Base-by-base conservation (phyloP, 2,329 filamentous ascomycete species). In the Diaporthe caulivora region DNA sequence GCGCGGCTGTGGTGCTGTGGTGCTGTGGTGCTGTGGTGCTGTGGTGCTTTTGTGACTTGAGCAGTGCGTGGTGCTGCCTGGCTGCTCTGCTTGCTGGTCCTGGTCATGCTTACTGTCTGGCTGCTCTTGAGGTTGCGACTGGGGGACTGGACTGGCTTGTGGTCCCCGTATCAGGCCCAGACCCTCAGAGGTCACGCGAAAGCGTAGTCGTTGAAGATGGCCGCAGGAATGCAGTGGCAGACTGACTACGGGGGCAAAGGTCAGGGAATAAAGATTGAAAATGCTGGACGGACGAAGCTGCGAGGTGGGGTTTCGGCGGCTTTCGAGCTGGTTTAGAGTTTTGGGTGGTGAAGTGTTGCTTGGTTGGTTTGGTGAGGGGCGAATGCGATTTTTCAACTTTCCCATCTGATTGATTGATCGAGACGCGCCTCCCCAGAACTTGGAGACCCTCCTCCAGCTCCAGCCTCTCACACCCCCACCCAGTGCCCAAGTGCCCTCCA, bases 351-450 rank as follows among this genome's bases (percentile, higher is more conserved):
- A 67, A 47, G 31, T 67, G 62, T 40, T 53, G 62, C 47, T 53
- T 40, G 64, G 26, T n/a, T n/a, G n/a, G n/a, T n/a, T n/a, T n/a
- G n/a, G n/a, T n/a, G 34, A n/a, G 55, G 49, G 55, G 51, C 70
- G 62, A 26, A 74, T 74, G 73, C 73, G 54, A 73, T 58, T 67
- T 74, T 72, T 54, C 42, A 53, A 74, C 64, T 65, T 73, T 75
- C 64, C 73, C 73, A 75, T 75, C 26, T 42, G 47, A 57, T 73
- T 65, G 44, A 69, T 26, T 57, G 62, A 31, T 21, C 57, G n/a
- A 47, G 54, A 71, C 40, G 58, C 42, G 49, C 51, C 44, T 71
- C 53, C 44, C 54, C 69, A 58, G 72, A 51, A 47, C 24, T 29
- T 40, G 29, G 26, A 18, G 55, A 26, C 34, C 55, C 55, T 58